Percentiles rank a stretch among this genome's conserved stretches.
Conservation (phyloP, 352 stramenopile species). For the Phytophthora citrophthora region DNA sequence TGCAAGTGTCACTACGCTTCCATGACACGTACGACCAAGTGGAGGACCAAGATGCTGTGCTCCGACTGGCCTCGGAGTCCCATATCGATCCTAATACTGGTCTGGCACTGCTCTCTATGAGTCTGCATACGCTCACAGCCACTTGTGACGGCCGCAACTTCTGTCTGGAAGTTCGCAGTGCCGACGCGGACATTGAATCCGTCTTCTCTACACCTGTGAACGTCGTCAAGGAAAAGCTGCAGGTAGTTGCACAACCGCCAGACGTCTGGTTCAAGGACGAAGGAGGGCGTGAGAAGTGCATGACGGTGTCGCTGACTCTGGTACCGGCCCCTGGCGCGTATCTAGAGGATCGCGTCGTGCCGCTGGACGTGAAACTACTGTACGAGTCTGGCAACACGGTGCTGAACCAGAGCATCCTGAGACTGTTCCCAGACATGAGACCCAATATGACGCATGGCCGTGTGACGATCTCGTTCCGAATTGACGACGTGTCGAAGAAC, state of each 20-base stretch:
- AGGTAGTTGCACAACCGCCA: conserved; percentile 79
- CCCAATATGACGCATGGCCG: conserved; percentile 89
- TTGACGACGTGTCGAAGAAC: conserved; percentile 98
- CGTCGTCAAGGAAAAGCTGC: conserved; percentile 82
- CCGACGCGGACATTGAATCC: conserved; percentile 61
- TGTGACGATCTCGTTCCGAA: conserved; percentile 92
- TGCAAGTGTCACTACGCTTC: conserved; percentile 71
- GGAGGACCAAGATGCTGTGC: conserved; percentile 58
- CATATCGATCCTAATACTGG: conserved; percentile 48
- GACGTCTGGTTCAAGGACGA: conserved; percentile 98
- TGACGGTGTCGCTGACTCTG: conserved; percentile 88
- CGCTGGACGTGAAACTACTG: conserved; percentile 71
- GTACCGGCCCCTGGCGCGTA: conserved; percentile 65
- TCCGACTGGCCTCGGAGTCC: conserved; percentile 24
- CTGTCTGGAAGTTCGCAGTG: conserved; percentile 66
- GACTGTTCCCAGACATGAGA: conserved; percentile 84
- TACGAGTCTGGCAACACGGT: conserved; percentile 89
- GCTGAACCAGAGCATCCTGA: conserved; percentile 92
- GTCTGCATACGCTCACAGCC: conserved; percentile 57
- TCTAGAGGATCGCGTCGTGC: conserved; percentile 82
- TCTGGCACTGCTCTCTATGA: conserved; percentile 51
- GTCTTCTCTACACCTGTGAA: conserved; percentile 69
- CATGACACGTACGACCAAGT: conserved; percentile 83
- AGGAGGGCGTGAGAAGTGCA: conserved; percentile 95
- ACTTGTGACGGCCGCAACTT: conserved; percentile 69